Base-by-base conservation (phyloP, 2,329 filamentous ascomycete genomes). In the Botrytis aclada region DNA sequence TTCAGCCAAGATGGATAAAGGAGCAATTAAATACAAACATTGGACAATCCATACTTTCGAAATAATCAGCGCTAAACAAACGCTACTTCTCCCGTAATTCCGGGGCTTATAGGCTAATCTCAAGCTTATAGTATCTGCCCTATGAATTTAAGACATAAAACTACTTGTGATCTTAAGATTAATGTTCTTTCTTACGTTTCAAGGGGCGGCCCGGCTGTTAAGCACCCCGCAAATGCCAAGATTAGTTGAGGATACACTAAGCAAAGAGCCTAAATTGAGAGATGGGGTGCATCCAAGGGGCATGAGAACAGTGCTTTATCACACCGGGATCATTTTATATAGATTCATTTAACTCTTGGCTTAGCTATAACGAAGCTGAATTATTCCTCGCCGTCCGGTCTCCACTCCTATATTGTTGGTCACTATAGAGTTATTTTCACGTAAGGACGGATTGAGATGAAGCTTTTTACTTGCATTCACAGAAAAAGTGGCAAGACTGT, bases 191-290 rank as follows among this genome's bases (percentile, higher is more conserved):
- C 10, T 14, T 25, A 34, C 61, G 37, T 63, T 63, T 20, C 39
- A 45, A 37, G 63, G 43, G 43, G 29, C 47, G 51, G 18, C 32
- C 37, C 60, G 60, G 60, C 22, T 61, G 43, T 37, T 66, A 39
- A 51, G 63, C 63, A 47, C 63, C 63, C 43, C 63, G 63, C 63
- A 66, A 51, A 66, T n/a, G 32, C 43, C 63, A 51, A 66, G 43
- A 66, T 66, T 10, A n/a, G 45, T 37, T 34, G 25, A 54, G 64
- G 25, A 54, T 65, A 37, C 34, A 10, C 47, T 54, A 56, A 41
- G 34, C 18, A 54, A 67, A 56, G 16, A 67, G 64, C 45, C 64
- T 67, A 67, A 67, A 67, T 67, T 41, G 34, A 56, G 22, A 65
- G 22, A 47, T 25, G 63, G 41, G 43, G 43, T 22, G 22, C 39